Conservation (phyloP, 176 grass and related monocot genomes). For the Carex littledalei region DNA sequence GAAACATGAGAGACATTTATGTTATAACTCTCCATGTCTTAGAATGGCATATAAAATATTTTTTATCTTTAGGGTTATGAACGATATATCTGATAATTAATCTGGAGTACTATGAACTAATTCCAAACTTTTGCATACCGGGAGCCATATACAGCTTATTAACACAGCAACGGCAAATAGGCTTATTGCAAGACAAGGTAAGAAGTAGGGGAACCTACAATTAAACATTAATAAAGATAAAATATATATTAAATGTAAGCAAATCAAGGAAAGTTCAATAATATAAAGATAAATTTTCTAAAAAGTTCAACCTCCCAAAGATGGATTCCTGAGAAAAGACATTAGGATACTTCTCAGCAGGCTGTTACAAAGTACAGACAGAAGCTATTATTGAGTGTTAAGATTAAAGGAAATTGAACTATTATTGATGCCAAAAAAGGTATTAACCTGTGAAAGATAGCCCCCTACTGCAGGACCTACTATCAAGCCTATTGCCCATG, state of each 20-base stretch:
- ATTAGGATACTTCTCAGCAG: slow-evolving; percentile 53
- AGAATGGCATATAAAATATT: not conserved
- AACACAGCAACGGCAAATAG: slow-evolving; percentile 59
- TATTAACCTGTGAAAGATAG: slow-evolving; percentile 62
- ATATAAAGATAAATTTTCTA: not conserved
- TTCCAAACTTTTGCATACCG: slow-evolving; percentile 45
- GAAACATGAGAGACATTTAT: not conserved
- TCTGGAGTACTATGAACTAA: not conserved
- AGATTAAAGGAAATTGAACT: not conserved
- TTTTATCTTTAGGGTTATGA: not conserved
- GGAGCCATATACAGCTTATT: slow-evolving; percentile 84
- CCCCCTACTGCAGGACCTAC: slow-evolving; percentile 92
- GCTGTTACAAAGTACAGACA: slow-evolving; percentile 22
- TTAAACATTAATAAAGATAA: not conserved
- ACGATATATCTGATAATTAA: not conserved
- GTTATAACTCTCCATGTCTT: not conserved
- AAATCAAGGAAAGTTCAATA: not conserved
- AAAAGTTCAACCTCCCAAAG: slow-evolving; percentile 54
- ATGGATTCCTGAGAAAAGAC: slow-evolving; percentile 51
- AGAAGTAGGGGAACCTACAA: slow-evolving; percentile 79
- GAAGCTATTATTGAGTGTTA: not conserved
- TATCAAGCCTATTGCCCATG: slow-evolving; percentile 81
- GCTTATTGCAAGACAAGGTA: slow-evolving; percentile 67
- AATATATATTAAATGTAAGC: not conserved
- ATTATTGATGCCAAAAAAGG: not conserved